Base-by-base conservation (phyloP, 345 rosid genomes). In the Boechera stricta region DNA sequence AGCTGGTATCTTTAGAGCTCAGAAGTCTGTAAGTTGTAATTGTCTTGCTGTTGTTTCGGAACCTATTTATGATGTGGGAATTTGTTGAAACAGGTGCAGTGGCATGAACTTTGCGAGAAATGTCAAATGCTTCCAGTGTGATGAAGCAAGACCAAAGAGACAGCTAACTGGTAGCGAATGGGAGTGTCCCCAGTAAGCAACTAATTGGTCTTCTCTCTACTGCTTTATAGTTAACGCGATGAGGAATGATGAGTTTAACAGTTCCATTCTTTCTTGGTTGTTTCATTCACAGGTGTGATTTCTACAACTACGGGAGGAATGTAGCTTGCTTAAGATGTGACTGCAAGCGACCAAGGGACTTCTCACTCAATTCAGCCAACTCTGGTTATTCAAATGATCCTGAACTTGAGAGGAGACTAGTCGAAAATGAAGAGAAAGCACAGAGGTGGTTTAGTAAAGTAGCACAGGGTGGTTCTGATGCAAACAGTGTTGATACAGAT, bases 101-200 rank as follows among this genome's bases (percentile, higher is more conserved):
- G 92, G 92, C 80, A 74, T 92, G 98, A 95, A 95, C 85, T 95
- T 95, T 78, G 91, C 96, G 3, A 91, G 93, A 76, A 95, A 95
- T 82, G 36, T 77, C 72, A 93, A 87, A 83, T 95, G 99, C 80
- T 94, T 90, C 63, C 89, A 91, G 73, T 95, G 99, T 79, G 85
- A 87, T 67, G 93, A 89, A 83, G 87, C 86, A 39, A 87, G 99
- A 54, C 97, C 97, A 33, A 92, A 86, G 82, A 84, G 89, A 74
- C 97, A 84, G 83, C 85, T 92, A 83, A 86, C 87, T 63, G 94
- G 99, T 41, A 87, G 91, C 63, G 99, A 95, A 80, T 95, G 99
- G 98, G 97, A 89, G 76, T 95, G 99, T 80, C 99, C 98, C 24
- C 94, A 88, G 99, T 92, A 84, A 92, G 97, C 80, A 44, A 51